phyloP scores from a whole-genome alignment of 2,329 filamentous ascomycete species.

The Calonectria henricotiae region DNA sequence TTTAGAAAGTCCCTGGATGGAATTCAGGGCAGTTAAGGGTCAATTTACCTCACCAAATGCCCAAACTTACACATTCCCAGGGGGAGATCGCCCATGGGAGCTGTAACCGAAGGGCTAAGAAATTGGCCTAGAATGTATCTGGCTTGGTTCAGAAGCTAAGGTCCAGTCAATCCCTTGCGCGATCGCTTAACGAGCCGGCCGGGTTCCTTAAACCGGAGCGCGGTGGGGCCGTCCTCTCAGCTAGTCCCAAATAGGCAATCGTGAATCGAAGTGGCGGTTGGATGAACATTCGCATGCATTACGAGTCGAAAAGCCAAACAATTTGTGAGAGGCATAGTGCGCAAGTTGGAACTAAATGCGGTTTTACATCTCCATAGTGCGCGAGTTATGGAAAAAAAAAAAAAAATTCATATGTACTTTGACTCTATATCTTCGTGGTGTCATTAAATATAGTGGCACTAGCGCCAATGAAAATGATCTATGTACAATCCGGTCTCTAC shows the following conservation, averaged over 20 bases:
- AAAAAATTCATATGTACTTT: constrained; percentile 20
- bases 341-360: neutral
- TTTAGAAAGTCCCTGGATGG: constrained; percentile 9
- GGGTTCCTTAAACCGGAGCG: neutral
- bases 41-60: constrained; percentile 25
- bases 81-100: constrained; percentile 25
- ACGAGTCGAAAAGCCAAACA: too few species aligned
- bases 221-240: constrained; percentile 7
- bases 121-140: constrained; percentile 11
- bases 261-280: constrained; percentile 4
- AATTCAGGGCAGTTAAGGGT: neutral
- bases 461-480: neutral
- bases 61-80: constrained; percentile 1
- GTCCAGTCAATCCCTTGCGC: constrained; percentile 18
- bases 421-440: constrained; percentile 25
- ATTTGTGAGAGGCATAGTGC: neutral
- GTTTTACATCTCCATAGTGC: too few species aligned
- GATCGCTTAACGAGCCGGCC: constrained; percentile 12
- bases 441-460: constrained; percentile 30
- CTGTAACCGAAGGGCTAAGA: constrained; percentile 13
- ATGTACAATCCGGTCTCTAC: neutral
- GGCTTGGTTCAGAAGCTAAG: constrained; percentile 4
- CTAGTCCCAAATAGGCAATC: constrained; percentile 27
- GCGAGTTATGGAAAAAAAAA: too few species aligned
- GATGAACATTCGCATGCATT: too few species aligned